These are phyloP conservation scores for Xenoacremonium recifei DNA, from an alignment of 2,329 filamentous ascomycete species.

Conservation along the genomic window DNA sequence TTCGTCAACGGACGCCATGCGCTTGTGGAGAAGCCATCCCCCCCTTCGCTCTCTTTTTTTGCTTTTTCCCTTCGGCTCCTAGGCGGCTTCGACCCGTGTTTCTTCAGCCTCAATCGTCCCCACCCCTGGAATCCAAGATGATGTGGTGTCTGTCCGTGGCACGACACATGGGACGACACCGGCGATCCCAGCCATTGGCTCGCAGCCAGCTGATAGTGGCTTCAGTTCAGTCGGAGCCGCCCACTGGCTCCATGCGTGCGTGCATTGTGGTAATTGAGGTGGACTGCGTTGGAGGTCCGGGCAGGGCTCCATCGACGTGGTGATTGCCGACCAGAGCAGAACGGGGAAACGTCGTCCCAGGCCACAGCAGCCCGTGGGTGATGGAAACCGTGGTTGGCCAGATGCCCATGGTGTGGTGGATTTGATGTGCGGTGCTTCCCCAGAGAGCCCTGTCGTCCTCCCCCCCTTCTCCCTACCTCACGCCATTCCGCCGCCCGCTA, in stretches of 20 bases:
- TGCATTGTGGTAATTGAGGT: too few species aligned
- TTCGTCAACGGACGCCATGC: constrained; percentile 13
- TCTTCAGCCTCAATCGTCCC: constrained; percentile 24
- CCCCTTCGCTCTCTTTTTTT: constrained; percentile 15
- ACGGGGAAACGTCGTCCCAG: constrained; percentile 15
- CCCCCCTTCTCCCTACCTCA: constrained; percentile 22
- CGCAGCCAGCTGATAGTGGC: constrained; percentile 13
- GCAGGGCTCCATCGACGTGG: constrained; percentile 1
- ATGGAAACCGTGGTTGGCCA: neutral
- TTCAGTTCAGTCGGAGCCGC: constrained; percentile 16
- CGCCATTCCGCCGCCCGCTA: constrained; percentile 28
- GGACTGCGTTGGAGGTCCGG: neutral
- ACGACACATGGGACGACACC: constrained; percentile 25
- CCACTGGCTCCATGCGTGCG: constrained; percentile 12
- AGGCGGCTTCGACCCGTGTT: constrained; percentile 19
- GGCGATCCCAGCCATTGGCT: constrained; percentile 17
- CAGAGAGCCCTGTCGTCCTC: too few species aligned
- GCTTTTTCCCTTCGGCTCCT: constrained; percentile 21
- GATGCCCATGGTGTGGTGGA: neutral
- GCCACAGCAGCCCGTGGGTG: constrained; percentile 12
- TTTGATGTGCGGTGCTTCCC: constrained; percentile 10
- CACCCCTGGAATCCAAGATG: constrained; percentile 11
- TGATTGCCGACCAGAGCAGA: constrained; percentile 18
- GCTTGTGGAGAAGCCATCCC: constrained; percentile 25
- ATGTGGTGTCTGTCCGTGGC: constrained; percentile 16